Evolutionary conservation across 371 early-diverging fungal genomes (phyloP).

Genomic region (Synchytrium microbalum): DNA sequence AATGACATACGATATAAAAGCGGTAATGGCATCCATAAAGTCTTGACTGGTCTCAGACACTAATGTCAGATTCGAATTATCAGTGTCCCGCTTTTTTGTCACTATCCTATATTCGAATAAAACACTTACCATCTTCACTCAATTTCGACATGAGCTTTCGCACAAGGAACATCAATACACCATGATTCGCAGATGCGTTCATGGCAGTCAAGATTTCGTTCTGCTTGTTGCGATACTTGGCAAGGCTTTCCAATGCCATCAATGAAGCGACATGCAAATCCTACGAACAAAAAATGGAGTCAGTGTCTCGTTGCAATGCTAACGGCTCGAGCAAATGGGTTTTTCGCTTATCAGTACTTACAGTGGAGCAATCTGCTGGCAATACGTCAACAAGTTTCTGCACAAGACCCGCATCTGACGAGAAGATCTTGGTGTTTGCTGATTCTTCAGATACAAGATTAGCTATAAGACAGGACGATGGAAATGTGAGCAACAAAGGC

Average conservation of each 20-base stretch:
- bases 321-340: background rate
- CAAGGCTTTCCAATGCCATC: conserved; percentile 72
- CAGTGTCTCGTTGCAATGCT: background rate
- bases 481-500: conserved; percentile 1
- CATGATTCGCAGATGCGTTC: conserved; percentile 91
- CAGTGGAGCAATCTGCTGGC: conserved; percentile 50
- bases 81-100: too few relatives aligned
- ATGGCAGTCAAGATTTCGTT: conserved; percentile 76
- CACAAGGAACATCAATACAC: conserved; percentile 58
- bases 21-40: conserved; percentile 77
- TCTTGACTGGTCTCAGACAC: conserved; percentile 43
- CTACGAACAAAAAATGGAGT: conserved; percentile 7
- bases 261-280: conserved; percentile 58
- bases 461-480: conserved; percentile 7
- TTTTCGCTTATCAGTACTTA: background rate
- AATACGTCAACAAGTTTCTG: conserved; percentile 66
- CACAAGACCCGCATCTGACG: conserved; percentile 79
- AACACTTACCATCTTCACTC: conserved; percentile 28
- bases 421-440: conserved; percentile 64
- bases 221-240: conserved; percentile 63
- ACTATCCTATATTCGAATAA: too few relatives aligned
- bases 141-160: conserved; percentile 46
- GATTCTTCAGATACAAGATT: conserved; percentile 47
- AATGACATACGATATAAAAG: conserved; percentile 64
- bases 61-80: background rate